phyloP scores from a whole-genome alignment of 2,329 filamentous ascomycete genomes.

The Endoconidiophora laricicola region DNA sequence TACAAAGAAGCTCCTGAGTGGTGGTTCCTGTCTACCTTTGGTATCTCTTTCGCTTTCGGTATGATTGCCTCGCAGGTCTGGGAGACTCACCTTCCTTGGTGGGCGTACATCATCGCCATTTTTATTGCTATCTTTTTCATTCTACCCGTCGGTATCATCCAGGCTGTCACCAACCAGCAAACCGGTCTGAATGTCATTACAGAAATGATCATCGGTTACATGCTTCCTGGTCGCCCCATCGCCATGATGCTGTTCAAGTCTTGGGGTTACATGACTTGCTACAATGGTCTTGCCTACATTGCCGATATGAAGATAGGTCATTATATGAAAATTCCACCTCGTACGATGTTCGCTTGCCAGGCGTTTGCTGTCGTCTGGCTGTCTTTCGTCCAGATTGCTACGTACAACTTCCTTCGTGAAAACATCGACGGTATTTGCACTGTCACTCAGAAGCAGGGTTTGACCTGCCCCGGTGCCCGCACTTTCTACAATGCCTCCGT shows the following conservation, averaged over 20 bases:
- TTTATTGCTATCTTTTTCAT: constrained; percentile 25
- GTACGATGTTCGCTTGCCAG: constrained; percentile 31
- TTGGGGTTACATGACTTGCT: constrained; percentile 29
- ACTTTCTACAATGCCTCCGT: constrained; percentile 45
- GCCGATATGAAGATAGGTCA: constrained; percentile 35
- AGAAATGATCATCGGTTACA: constrained; percentile 33
- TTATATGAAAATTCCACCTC: constrained; percentile 37
- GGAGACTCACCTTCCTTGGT: constrained; percentile 28
- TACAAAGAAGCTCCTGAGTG: constrained; percentile 38
- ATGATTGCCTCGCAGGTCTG: constrained; percentile 23
- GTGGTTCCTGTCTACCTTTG: constrained; percentile 36
- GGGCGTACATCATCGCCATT: constrained; percentile 26
- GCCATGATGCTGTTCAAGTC: constrained; percentile 35
- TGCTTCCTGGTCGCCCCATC: constrained; percentile 29
- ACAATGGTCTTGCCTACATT: constrained; percentile 30
- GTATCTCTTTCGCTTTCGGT: constrained; percentile 32
- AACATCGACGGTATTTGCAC: constrained; percentile 38
- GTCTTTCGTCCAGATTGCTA: constrained; percentile 22
- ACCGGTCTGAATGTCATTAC: constrained; percentile 32
- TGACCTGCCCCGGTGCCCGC: constrained; percentile 38
- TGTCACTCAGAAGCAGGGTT: constrained; percentile 28
- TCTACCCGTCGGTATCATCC: constrained; percentile 28
- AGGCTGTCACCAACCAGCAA: constrained; percentile 33
- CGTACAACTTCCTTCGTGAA: constrained; percentile 25
- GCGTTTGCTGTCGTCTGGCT: constrained; percentile 26